Evolutionary conservation across 1,284 basidiomycete species (phyloP), one percentile per base, ranked within the genome.

Genomic region (Marasmius fiardii): DNA sequence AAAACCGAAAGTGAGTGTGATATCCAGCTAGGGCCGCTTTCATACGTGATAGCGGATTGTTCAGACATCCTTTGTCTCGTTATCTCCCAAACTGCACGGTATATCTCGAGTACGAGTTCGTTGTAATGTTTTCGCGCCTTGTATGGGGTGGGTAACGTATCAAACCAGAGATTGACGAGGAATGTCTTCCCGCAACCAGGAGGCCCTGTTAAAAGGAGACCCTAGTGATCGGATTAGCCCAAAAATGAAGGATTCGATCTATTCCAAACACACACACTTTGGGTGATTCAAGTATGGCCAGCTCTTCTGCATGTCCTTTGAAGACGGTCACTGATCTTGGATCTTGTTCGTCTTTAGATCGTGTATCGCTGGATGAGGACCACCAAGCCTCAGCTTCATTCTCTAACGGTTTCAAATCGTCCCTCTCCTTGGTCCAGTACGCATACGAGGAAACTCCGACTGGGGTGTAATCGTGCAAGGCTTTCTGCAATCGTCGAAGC

Each of bases 171-270:
- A 62, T 88, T 82, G 52, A 88, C 77, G 14, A 90, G 69, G 60
- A 90, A 79, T 43, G 81, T 83, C 67, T 92, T 93, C 41, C 90
- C 90, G 1, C 83, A 87, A 14, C 90, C 89, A 0, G 91, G 89
- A 14, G 90, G 86, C 4, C 90, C 89, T 56, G 88, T 85, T 10
- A 92, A 71, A 3, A 92, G 76, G 59, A 92, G 81, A 14, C 89
- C 89, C 88, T 88, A 60, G 5, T n/a, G 48, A 41, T 20, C 18
- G 16, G 41, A 26, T 51, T 12, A 26, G 16, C 4, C 31, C 31
- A 26, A 11, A n/a, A 20, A 18, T 18, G 31, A 6, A 23, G 6
- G 14, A 18, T 28, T 28, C 41, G 10, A 23, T 24, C 12, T 12
- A 47, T n/a, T 11, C 20, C 20, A 55, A 64, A 39, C 63, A 78